These are phyloP conservation scores for Isoetes taiwanensis DNA, from an alignment of 75 land plant genomes.

Conservation along the genomic window DNA sequence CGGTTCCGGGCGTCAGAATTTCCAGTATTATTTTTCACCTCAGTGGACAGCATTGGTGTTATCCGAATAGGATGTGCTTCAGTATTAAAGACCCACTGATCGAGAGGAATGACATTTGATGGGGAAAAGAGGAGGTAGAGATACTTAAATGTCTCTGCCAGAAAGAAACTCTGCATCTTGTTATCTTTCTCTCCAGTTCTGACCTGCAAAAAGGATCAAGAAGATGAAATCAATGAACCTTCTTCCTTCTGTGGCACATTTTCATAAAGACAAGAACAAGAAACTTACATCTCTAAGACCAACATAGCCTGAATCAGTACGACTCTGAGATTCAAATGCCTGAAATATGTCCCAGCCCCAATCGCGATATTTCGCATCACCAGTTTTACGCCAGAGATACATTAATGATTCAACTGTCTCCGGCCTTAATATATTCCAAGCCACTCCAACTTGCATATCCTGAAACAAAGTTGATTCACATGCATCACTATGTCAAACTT, in stretches of 20 bases:
- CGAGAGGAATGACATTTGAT: slow-evolving; percentile 62
- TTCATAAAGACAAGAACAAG: not conserved
- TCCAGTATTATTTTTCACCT: too few relatives aligned
- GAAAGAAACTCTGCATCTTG: slow-evolving; percentile 94
- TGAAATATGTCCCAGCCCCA: slow-evolving; percentile 99
- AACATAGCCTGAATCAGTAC: slow-evolving; percentile 79
- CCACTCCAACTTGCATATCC: slow-evolving; percentile 91
- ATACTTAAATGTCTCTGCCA: slow-evolving; percentile 92
- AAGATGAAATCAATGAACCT: not conserved
- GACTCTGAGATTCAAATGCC: slow-evolving; percentile 86
- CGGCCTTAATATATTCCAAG: slow-evolving; percentile 94
- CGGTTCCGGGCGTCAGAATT: too few relatives aligned
- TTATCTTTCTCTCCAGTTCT: slow-evolving; percentile 78
- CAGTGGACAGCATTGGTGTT: too few relatives aligned
- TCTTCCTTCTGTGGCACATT: not conserved
- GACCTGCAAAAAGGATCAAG: slow-evolving; percentile 41
- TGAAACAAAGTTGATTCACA: slow-evolving; percentile 17
- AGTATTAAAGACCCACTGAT: slow-evolving; percentile 97
- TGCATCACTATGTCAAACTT: too few relatives aligned
- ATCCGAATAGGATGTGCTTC: slow-evolving; percentile 92
- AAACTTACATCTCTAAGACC: slow-evolving; percentile 83
- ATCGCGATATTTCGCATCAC: slow-evolving; percentile 72
- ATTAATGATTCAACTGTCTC: slow-evolving; percentile 94
- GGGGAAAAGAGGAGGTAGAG: slow-evolving; percentile 91
- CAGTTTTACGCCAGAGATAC: slow-evolving; percentile 88